Evolutionary conservation across 2,329 filamentous ascomycete genomes (phyloP), one percentile per base, ranked within the genome.

Genomic region (Colletotrichum kahawae): DNA sequence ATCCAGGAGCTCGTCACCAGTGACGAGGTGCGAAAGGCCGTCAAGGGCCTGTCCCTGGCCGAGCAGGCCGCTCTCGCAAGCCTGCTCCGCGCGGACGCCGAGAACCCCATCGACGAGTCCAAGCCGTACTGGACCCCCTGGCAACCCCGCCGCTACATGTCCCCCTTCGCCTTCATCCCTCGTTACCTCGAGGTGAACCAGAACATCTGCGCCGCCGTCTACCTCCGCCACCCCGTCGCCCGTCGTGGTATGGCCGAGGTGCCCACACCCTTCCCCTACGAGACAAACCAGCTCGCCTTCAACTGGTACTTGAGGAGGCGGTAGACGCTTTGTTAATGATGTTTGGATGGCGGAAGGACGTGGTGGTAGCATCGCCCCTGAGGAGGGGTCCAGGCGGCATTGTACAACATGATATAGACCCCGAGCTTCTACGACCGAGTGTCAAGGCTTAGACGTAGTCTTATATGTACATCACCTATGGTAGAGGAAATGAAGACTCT

Each of bases 141-240:
- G 97, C 87, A 90, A 78, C 97, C 97, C 14, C 90, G 95, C 71
- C 90, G 93, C 67, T 98, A 91, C 85, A 97, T 99, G 94, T 90
- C 91, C 67, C 93, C 96, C 1, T 99, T 99, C 85, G 95, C 96
- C 29, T 98, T 98, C 85, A 95, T 99, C 79, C 97, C 97, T 13
- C 89, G 94, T 69, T 99, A 98, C 84, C 91, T 99, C 76, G 97
- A 99, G 87, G 97, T 99, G 79, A 98, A 98, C 88, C 97, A 98
- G 84, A 97, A 96, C 82, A 94, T 98, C 80, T 99, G 97, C 85
- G 93, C 96, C 1, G 97, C 97, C 13, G 95, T 99, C 54, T 99
- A 99, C 84, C 87, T 99, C 77, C 91, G 97, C 73, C 96, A 99
- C 87, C 97, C 97, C 0, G 96, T 98, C 57, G 97, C 95, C 31